Base-by-base conservation (phyloP, 192 early-diverging fungal genomes). In the Phycomyces nitens region DNA sequence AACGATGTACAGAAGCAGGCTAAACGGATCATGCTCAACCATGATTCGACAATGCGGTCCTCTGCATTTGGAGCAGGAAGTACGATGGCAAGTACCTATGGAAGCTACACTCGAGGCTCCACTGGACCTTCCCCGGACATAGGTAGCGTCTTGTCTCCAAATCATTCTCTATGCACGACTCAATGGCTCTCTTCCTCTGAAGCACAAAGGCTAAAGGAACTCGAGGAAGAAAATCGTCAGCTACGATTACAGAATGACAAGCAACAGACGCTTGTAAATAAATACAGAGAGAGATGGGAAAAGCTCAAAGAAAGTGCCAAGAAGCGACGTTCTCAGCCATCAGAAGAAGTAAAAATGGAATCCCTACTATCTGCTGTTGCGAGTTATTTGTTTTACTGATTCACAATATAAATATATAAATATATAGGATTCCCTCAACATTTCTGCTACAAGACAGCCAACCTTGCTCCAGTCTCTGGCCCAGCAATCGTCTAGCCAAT, bases 271-370 rank as follows among this genome's bases (percentile, higher is more conserved):
- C 67, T 85, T 40, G 78, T 89, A 72, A 66, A 58, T 44, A 88
- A 88, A 69, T 92, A 91, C 60, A 86, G 81, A 64, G 87, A 89
- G 26, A 77, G 88, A 40, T 93, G 90, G 90, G 86, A 90, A 49
- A 89, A 87, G 53, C 69, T 92, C 26, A 92, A 90, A 59, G 92
- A 91, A 66, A 77, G 84, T 38, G 88, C 86, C 42, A 86, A 85
- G 57, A 82, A 78, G 34, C 43, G 78, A 53, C 60, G 74, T 21
- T 69, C 70, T 9, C 69, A 58, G 3, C 38, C 50, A 58, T 51
- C 16, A 29, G 38, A 68, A 42, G 40, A 23, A 38, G 42, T 55
- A 22, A 42, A 15, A 39, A 3, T 39, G 44, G 42, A 55, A 65
- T n/a, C n/a, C n/a, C n/a, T n/a, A n/a, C n/a, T n/a, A n/a, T n/a